phyloP scores from a whole-genome alignment of 805 yeast genomes.

The Teunomyces tritomae region DNA sequence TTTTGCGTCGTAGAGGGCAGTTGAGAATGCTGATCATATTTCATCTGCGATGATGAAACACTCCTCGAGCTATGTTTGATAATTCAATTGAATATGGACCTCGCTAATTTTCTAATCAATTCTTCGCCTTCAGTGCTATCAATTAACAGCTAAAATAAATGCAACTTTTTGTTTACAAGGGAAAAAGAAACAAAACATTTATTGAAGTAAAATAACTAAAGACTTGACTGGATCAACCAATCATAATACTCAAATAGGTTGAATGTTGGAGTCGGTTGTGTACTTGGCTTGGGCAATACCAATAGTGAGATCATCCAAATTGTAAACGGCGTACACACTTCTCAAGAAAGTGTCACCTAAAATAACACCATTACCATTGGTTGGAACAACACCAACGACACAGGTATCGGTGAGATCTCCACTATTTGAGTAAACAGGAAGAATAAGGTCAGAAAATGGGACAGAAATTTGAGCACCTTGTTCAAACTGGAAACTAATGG shows the following conservation, averaged over 20 bases:
- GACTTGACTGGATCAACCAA: background rate
- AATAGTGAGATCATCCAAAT: conserved; percentile 44
- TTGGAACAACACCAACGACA: background rate
- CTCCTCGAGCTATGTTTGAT: too few relatives aligned
- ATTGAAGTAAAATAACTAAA: background rate
- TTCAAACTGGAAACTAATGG: conserved; percentile 4
- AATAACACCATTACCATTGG: conserved; percentile 8
- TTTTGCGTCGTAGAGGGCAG: too few relatives aligned
- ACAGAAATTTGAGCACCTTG: conserved; percentile 7
- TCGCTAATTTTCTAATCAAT: too few relatives aligned
- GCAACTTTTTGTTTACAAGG: too few relatives aligned
- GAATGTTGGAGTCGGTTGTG: conserved; percentile 13
- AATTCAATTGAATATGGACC: too few relatives aligned
- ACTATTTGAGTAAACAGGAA: background rate
- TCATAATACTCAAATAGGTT: conserved; percentile 1
- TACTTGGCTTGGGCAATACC: conserved; percentile 47
- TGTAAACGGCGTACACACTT: conserved; percentile 54
- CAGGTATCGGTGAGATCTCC: background rate
- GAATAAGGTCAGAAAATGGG: conserved; percentile 7
- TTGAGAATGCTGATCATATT: too few relatives aligned
- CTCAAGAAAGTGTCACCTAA: conserved; percentile 56
- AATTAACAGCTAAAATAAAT: too few relatives aligned
- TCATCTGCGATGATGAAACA: too few relatives aligned
- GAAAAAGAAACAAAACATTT: background rate
- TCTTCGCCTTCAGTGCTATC: too few relatives aligned